A percentile compares a stretch with the other conserved stretches of the same genome.
phyloP scores from a whole-genome alignment of 2,329 filamentous ascomycete species.

The Cytospora chrysosperma region DNA sequence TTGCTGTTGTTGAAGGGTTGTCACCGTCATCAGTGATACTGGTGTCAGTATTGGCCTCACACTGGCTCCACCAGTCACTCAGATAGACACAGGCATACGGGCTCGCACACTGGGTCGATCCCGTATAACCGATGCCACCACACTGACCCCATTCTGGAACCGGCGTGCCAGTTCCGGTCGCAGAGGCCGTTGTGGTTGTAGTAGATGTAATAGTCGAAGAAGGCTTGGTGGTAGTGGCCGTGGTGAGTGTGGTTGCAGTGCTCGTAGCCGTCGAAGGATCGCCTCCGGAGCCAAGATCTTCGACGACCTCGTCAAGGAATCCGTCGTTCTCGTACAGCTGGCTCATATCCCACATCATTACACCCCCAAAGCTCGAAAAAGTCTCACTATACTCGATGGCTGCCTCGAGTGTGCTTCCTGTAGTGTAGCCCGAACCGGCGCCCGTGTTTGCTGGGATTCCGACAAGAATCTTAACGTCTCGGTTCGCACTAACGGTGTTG shows the following conservation, averaged over 20 bases:
- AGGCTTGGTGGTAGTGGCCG: slow-evolving; percentile 19
- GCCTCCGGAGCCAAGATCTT: slow-evolving; percentile 31
- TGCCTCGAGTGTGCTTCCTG: slow-evolving; percentile 43
- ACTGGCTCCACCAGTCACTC: slow-evolving; percentile 36
- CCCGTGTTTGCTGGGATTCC: slow-evolving; percentile 57
- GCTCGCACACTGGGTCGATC: slow-evolving; percentile 34
- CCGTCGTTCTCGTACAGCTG: slow-evolving; percentile 59
- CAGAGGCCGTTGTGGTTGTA: slow-evolving; percentile 1
- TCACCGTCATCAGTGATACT: too few relatives aligned
- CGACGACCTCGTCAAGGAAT: slow-evolving; percentile 49
- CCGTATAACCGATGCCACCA: slow-evolving; percentile 36
- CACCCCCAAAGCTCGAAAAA: slow-evolving; percentile 62
- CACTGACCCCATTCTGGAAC: slow-evolving; percentile 40
- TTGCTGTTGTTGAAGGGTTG: too few relatives aligned
- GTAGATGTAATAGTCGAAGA: slow-evolving; percentile 12
- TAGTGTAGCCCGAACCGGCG: slow-evolving; percentile 57
- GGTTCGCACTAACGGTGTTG: slow-evolving; percentile 54
- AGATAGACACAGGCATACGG: slow-evolving; percentile 33
- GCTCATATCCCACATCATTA: slow-evolving; percentile 69
- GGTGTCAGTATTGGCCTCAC: slow-evolving; percentile 24
- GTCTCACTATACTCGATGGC: slow-evolving; percentile 54
- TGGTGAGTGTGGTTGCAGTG: slow-evolving; percentile 11
- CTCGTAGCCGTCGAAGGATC: slow-evolving; percentile 6
- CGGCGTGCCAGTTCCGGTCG: slow-evolving; percentile 21
- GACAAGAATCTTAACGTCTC: slow-evolving; percentile 59